Evolutionary conservation across 2,329 filamentous ascomycete species (phyloP), one percentile per base, ranked within the genome.

Genomic region (Aspergillus sp.): DNA sequence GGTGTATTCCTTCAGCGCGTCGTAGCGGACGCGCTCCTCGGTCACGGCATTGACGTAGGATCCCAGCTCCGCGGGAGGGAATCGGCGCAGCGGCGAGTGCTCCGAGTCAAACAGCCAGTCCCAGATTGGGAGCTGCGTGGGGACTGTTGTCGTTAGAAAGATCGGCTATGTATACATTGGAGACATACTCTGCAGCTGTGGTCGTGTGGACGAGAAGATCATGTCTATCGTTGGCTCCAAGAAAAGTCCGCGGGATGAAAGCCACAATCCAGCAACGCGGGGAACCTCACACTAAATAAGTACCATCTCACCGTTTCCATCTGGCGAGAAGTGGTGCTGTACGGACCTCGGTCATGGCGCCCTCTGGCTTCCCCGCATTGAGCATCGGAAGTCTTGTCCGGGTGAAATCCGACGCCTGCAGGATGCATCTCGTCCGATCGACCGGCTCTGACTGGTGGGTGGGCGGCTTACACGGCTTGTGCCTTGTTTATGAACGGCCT

Each of bases 41-140:
- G 83, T 87, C 6, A 74, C 68, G 3, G 79, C 84, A 68, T 88
- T 83, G 19, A 78, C 56, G 31, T 59, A 65, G 5, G 58, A 80
- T 14, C 73, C 75, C 42, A 83, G 72, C 31, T 76, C 63, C 23
- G 64, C 62, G 16, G 68, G 62, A 1, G 67, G 69, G 45, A 67
- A 69, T 3, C 72, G 73, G 16, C 65, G 65, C 13, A 82, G 61
- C 1, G 79, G 79, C 1, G 80, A 84, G 58, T 79, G 78, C 4
- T 74, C 64, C 1, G 79, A 80, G 49, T 62, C 78, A 64, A 86
- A 85, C 11, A 85, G 74, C 79, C 81, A 87, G 59, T 82, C 76
- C 83, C 83, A 87, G 38, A 83, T 77, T 6, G 82, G 50, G 14
- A 59, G 41, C 11, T 38, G 5, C 14, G 51, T 55, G 11, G 58